A percentile compares a stretch with the other conserved stretches of the same genome.
phyloP scores from a whole-genome alignment of 495 filamentous ascomycete genomes.

The Daldinia decipiens region DNA sequence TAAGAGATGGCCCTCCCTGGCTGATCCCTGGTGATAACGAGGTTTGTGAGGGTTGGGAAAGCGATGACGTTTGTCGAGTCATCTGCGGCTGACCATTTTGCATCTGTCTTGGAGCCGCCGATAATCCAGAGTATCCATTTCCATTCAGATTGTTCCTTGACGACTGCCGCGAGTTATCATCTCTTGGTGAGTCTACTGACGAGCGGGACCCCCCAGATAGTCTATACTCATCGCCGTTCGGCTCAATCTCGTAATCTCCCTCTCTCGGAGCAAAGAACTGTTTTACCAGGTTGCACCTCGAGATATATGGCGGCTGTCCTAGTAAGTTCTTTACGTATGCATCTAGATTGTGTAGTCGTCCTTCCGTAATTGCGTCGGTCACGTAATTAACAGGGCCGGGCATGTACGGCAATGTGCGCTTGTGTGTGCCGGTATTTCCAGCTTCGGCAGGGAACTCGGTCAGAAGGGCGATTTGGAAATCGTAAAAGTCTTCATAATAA shows the following conservation, averaged over 20 bases:
- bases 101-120: slow-evolving; percentile 65
- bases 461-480: slow-evolving; percentile 95
- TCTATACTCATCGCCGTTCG: slow-evolving; percentile 73
- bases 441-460: slow-evolving; percentile 95
- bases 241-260: slow-evolving; percentile 92
- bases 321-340: slow-evolving; percentile 94
- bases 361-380: slow-evolving; percentile 95
- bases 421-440: slow-evolving; percentile 78
- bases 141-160: slow-evolving; percentile 76
- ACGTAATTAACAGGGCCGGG: slow-evolving; percentile 97
- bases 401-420: slow-evolving; percentile 95
- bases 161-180: slow-evolving; percentile 75
- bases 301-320: slow-evolving; percentile 82
- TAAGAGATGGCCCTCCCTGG: slow-evolving; percentile 64
- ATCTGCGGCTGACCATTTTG: slow-evolving; percentile 69
- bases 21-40: slow-evolving; percentile 63
- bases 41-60: slow-evolving; percentile 74
- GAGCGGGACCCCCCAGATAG: slow-evolving; percentile 78
- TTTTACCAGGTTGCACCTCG: slow-evolving; percentile 81
- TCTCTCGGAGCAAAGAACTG: slow-evolving; percentile 89
- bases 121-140: slow-evolving; percentile 63
- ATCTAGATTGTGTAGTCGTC: slow-evolving; percentile 88
- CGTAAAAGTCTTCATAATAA: slow-evolving; percentile 98
- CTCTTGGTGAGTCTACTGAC: slow-evolving; percentile 64
- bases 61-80: slow-evolving; percentile 76